Conservation (phyloP, 345 rosid genomes). For the Mangifera indica region DNA sequence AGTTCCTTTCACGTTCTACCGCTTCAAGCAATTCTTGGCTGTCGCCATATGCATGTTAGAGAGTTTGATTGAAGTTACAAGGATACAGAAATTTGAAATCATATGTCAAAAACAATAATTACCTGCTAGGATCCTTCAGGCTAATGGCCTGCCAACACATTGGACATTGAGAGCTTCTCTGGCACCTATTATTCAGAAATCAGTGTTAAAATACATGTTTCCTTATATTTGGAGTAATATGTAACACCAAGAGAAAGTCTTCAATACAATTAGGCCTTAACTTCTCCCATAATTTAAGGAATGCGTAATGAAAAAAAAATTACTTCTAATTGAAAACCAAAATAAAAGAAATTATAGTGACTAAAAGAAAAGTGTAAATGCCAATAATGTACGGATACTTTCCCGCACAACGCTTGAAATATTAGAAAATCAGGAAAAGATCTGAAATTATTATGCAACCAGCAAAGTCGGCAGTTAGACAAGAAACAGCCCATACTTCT, state of each 20-base stretch:
- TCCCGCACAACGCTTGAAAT: not conserved
- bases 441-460: no score
- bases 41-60: constrained; percentile 18
- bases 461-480: no score
- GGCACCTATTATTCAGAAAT: constrained; percentile 48
- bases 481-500: not conserved
- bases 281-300: not conserved
- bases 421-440: not conserved
- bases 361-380: not conserved
- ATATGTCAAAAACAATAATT: constrained; percentile 11
- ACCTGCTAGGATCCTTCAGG: constrained; percentile 66
- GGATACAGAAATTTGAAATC: not conserved
- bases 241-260: not conserved
- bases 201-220: not conserved
- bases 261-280: not conserved
- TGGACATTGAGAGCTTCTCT: constrained; percentile 79
- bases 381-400: not conserved
- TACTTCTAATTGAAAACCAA: not conserved
- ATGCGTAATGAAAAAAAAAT: not conserved
- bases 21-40: constrained; percentile 74
- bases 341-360: not conserved
- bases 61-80: constrained; percentile 5
- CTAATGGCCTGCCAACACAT: constrained; percentile 74
- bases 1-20: constrained; percentile 59
- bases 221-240: not conserved